Percentiles rank a stretch among this genome's conserved stretches.
Evolutionary conservation across 495 filamentous ascomycete species (phyloP).

Genomic region (Penicillium samsonianum): DNA sequence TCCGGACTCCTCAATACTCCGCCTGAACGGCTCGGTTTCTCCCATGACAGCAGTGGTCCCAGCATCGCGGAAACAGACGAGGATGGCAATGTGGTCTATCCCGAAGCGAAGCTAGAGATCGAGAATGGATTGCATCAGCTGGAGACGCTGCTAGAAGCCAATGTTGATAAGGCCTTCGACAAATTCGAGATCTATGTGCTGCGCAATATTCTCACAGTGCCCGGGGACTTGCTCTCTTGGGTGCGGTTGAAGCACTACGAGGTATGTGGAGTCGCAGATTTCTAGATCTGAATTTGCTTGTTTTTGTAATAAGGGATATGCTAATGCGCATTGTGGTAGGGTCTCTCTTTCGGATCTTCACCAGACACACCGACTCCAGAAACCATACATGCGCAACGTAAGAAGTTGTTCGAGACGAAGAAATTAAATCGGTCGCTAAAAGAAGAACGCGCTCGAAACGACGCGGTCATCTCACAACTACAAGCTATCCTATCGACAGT

Average conservation of each 20-base stretch:
- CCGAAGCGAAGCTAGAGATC: constrained; percentile 73
- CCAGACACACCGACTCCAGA: constrained; percentile 58
- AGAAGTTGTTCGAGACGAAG: constrained; percentile 76
- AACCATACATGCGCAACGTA: constrained; percentile 67
- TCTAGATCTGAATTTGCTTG: not conserved
- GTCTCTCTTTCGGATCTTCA: constrained; percentile 35
- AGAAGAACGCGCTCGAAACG: constrained; percentile 76
- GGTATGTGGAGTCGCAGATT: constrained; percentile 43
- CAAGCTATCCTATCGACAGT: constrained; percentile 51
- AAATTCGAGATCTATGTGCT: constrained; percentile 81
- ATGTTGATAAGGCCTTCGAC: constrained; percentile 78
- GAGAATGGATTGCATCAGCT: constrained; percentile 89
- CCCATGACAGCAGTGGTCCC: constrained; percentile 41
- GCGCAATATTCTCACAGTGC: constrained; percentile 82
- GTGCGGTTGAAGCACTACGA: constrained; percentile 86
- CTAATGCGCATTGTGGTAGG: constrained; percentile 25
- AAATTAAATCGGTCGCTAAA: constrained; percentile 74
- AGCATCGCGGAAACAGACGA: constrained; percentile 55
- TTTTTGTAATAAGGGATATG: constrained; percentile 13
- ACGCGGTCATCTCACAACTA: constrained; percentile 66
- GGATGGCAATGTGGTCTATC: constrained; percentile 54
- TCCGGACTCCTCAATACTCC: constrained; percentile 70
- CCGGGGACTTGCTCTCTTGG: constrained; percentile 70
- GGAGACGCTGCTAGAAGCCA: constrained; percentile 86
- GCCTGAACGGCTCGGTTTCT: constrained; percentile 76